Base-by-base conservation (phyloP, 768 basidiomycete genomes). In the Leccinum subtestaceum region DNA sequence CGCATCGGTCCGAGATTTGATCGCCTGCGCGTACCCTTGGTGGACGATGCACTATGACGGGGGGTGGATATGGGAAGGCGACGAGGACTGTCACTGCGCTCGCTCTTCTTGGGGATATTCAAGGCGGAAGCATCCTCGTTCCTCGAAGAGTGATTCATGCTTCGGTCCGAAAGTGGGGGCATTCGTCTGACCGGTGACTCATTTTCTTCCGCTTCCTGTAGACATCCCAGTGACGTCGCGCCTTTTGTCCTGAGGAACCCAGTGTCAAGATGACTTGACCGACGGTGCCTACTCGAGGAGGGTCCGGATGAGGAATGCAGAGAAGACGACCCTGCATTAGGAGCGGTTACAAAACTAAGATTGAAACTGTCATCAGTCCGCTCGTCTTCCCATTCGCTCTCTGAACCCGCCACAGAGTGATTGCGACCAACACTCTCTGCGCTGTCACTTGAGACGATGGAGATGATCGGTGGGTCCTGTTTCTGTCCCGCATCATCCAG, bases 311-410 rank as follows among this genome's bases (percentile, higher is more conserved):
- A 75, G 15, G 75, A 66, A 38, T 78, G 70, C n/a, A 77, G 64
- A 13, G 78, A 76, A n/a, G 75, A 69, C 15, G 63, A 19, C 9
- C 52, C 59, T 47, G 56, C 54, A 19, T 52, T 53, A 45, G 63
- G 57, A 55, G 60, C 55, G 6, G 81, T 75, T 56, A 76, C 60
- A 67, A 84, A 79, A 68, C 80, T 85, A 60, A 86, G 58, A 63
- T 78, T 83, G 65, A 89, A 67, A 68, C 87, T 90, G 52, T 91
- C 90, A 8, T 94, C 91, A 1, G 88, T 90, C 75, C 83, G 89
- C 68, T 93, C 91, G 67, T 93, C 91, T 73, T 93, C 91, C 91
- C 92, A 93, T 57, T 94, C 91, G 70, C 88, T 91, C 65, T 93
- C 91, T 5, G 89, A 91, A 6, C 84, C 80, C 49, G 85, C 81